A percentile compares a stretch with the other conserved stretches of the same genome.
Evolutionary conservation across 2,329 filamentous ascomycete genomes (phyloP).

Genomic region (Verticillium klebahnii): DNA sequence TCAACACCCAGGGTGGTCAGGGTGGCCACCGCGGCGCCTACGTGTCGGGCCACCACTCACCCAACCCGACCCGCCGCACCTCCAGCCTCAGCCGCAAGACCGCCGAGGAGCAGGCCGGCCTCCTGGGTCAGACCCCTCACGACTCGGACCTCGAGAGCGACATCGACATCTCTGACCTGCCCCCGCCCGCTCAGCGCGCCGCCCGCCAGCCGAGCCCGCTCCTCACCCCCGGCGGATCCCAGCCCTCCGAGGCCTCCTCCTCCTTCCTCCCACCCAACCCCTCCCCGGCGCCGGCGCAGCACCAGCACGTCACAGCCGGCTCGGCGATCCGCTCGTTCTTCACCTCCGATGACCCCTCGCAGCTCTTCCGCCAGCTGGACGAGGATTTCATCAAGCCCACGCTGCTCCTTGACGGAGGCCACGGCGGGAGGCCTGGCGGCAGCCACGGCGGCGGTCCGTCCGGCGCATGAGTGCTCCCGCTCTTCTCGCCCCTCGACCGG

Average conservation of each 20-base stretch:
- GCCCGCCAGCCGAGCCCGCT: constrained; percentile 33
- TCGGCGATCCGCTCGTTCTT: constrained; percentile 78
- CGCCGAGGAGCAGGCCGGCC: constrained; percentile 50
- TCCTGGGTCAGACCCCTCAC: constrained; percentile 43
- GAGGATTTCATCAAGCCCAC: constrained; percentile 95
- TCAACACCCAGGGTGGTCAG: constrained; percentile 49
- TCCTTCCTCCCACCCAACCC: background rate
- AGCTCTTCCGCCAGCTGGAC: constrained; percentile 86
- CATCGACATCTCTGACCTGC: constrained; percentile 62
- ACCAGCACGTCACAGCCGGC: constrained; percentile 59
- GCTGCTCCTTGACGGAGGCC: constrained; percentile 62
- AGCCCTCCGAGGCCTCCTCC: constrained; percentile 13
- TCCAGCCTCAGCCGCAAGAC: constrained; percentile 49
- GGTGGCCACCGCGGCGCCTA: constrained; percentile 37
- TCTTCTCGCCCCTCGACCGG: background rate
- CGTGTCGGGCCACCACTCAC: constrained; percentile 49
- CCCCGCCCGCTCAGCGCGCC: constrained; percentile 48
- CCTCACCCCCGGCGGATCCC: constrained; percentile 15
- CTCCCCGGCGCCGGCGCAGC: constrained; percentile 9
- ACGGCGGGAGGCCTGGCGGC: background rate
- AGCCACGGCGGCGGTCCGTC: background rate
- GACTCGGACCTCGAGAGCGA: constrained; percentile 60
- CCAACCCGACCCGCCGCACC: constrained; percentile 36
- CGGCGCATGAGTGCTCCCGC: background rate
- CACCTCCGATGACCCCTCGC: constrained; percentile 81